phyloP scores from a whole-genome alignment of 495 filamentous ascomycete species.

The Neurospora sp. region DNA sequence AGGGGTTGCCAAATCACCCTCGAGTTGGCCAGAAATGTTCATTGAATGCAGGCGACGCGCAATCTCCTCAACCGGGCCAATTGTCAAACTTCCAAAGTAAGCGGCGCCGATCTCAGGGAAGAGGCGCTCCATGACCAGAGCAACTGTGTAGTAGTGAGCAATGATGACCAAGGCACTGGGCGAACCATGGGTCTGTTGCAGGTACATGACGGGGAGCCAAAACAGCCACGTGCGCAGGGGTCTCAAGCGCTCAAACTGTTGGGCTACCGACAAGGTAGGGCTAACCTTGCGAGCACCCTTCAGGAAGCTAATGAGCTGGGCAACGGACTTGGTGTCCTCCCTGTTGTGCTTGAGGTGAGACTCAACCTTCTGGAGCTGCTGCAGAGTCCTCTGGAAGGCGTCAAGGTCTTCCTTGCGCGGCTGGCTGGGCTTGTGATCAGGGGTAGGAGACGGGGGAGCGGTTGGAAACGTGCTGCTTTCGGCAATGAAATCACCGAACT shows the following conservation, averaged over 20 bases:
- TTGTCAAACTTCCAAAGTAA: slow-evolving; percentile 68
- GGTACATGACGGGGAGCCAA: slow-evolving; percentile 71
- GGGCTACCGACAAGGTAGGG: slow-evolving; percentile 59
- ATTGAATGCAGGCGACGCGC: slow-evolving; percentile 48
- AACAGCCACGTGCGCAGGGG: slow-evolving; percentile 85
- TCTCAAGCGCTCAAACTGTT: slow-evolving; percentile 81
- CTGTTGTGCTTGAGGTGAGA: slow-evolving; percentile 59
- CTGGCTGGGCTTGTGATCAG: slow-evolving; percentile 46
- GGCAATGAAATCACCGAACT: slow-evolving; percentile 75
- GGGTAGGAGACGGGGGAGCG: slow-evolving; percentile 48
- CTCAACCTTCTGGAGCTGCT: slow-evolving; percentile 61
- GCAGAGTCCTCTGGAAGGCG: slow-evolving; percentile 53
- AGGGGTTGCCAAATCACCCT: slow-evolving; percentile 38
- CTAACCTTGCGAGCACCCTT: slow-evolving; percentile 66
- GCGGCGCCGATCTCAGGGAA: slow-evolving; percentile 85
- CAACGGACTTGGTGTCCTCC: slow-evolving; percentile 62
- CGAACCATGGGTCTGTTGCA: slow-evolving; percentile 47
- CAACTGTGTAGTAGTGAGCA: slow-evolving; percentile 83
- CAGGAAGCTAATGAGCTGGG: slow-evolving; percentile 72
- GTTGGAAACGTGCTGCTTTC: slow-evolving; percentile 58
- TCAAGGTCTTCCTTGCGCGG: slow-evolving; percentile 57
- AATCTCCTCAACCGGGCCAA: slow-evolving; percentile 70
- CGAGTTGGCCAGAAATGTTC: slow-evolving; percentile 32
- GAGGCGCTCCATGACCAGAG: slow-evolving; percentile 75
- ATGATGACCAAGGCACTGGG: slow-evolving; percentile 67